Evolutionary conservation across 2,329 filamentous ascomycete genomes (phyloP).

Genomic region (Hypoxylon sp.): DNA sequence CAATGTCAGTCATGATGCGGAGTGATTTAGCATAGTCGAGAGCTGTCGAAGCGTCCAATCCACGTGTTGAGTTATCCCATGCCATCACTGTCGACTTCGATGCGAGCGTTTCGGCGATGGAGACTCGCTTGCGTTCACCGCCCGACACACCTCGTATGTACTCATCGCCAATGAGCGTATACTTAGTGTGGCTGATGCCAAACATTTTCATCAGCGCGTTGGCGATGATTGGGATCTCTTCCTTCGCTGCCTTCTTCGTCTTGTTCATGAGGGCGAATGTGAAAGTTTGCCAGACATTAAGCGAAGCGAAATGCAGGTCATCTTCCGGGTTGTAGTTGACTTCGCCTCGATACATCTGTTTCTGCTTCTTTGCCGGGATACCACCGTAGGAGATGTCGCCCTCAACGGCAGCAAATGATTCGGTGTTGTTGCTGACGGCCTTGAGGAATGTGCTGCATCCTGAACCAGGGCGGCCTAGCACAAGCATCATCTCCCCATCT

Average conservation of each 20-base stretch:
- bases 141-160: constrained; percentile 77
- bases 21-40: constrained; percentile 78
- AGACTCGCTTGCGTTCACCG: constrained; percentile 82
- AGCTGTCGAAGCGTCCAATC: constrained; percentile 81
- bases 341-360: constrained; percentile 75
- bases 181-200: constrained; percentile 76
- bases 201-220: constrained; percentile 79
- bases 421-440: constrained; percentile 74
- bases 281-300: constrained; percentile 82
- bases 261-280: constrained; percentile 79
- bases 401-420: constrained; percentile 69
- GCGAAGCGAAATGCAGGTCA: constrained; percentile 75
- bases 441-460: constrained; percentile 83
- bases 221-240: constrained; percentile 73
- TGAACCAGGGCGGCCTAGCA: constrained; percentile 74
- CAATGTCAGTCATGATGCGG: constrained; percentile 78
- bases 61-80: constrained; percentile 83
- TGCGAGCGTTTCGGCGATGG: constrained; percentile 79
- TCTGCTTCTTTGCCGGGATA: constrained; percentile 72
- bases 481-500: constrained; percentile 75
- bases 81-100: constrained; percentile 77
- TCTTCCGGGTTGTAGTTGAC: constrained; percentile 83
- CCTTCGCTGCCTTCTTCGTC: constrained; percentile 71
- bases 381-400: constrained; percentile 78
- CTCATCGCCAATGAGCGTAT: constrained; percentile 80